Conservation (phyloP, 2,329 filamentous ascomycete genomes). For the Exutisphaerella laricina region DNA sequence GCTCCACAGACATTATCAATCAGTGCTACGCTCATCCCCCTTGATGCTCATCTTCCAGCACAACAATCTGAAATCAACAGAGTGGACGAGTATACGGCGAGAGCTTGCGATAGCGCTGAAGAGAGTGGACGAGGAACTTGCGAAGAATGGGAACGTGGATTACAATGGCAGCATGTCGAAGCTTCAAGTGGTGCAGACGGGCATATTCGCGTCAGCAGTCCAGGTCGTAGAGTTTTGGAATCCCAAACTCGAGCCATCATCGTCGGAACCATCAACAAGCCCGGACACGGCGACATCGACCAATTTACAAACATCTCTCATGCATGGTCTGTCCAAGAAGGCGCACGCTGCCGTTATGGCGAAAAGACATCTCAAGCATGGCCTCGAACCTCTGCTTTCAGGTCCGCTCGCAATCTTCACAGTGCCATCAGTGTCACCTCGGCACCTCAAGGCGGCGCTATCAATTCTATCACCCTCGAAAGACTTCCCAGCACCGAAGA, state of each 20-base stretch:
- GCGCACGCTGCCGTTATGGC: conserved; percentile 48
- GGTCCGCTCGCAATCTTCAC: conserved; percentile 76
- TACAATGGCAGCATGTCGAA: conserved; percentile 44
- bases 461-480: conserved; percentile 68
- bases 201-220: conserved; percentile 80
- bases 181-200: conserved; percentile 78
- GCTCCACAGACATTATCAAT: conserved; percentile 79
- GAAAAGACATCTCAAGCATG: conserved; percentile 36
- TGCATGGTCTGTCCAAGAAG: conserved; percentile 54
- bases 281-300: conserved; percentile 28
- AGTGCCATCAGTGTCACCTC: conserved; percentile 76
- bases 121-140: conserved; percentile 57
- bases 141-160: conserved; percentile 58
- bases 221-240: conserved; percentile 77
- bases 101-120: conserved; percentile 58
- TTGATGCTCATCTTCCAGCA: conserved; percentile 82
- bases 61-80: conserved; percentile 67
- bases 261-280: conserved; percentile 4
- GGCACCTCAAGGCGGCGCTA: conserved; percentile 75
- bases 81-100: conserved; percentile 67
- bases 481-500: conserved; percentile 70
- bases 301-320: conserved; percentile 33
- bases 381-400: conserved; percentile 68
- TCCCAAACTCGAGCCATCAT: conserved; percentile 28
- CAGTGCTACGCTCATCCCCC: conserved; percentile 76